phyloP scores from a whole-genome alignment of 192 early-diverging fungal species.

The Backusella macrospora region DNA sequence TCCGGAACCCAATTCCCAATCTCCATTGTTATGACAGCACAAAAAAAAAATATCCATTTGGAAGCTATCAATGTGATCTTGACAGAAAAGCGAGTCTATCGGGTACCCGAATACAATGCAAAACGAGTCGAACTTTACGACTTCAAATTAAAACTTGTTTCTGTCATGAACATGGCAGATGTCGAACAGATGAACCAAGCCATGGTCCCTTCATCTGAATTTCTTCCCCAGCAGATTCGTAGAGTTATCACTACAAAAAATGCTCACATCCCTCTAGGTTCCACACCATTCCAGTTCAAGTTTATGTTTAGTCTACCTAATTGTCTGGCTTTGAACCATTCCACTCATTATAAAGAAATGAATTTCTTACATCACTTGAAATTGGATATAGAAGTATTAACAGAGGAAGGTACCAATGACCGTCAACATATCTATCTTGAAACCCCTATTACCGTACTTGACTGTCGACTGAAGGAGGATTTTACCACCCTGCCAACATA shows the following conservation, averaged over 20 bases:
- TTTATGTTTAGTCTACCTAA: slow-evolving; percentile 39
- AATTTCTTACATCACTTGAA: slow-evolving; percentile 31
- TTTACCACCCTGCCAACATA: slow-evolving; percentile 37
- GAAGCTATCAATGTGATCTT: slow-evolving; percentile 31
- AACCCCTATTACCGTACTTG: slow-evolving; percentile 33
- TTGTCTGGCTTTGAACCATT: slow-evolving; percentile 34
- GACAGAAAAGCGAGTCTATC: slow-evolving; percentile 31
- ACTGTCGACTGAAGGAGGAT: slow-evolving; percentile 39
- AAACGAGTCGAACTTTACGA: slow-evolving; percentile 24
- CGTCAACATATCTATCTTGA: slow-evolving; percentile 31
- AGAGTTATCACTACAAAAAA: slow-evolving; percentile 23
- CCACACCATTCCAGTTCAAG: slow-evolving; percentile 24
- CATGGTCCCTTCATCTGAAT: neutral
- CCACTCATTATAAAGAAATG: slow-evolving; percentile 32
- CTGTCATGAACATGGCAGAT: slow-evolving; percentile 18
- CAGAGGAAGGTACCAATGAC: neutral
- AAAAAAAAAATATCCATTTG: slow-evolving; percentile 22
- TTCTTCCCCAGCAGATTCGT: slow-evolving; percentile 11
- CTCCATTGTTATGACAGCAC: slow-evolving; percentile 22
- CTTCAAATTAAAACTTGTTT: slow-evolving; percentile 19
- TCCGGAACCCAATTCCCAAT: slow-evolving; percentile 38
- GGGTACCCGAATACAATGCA: slow-evolving; percentile 31
- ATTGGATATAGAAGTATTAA: slow-evolving; percentile 29
- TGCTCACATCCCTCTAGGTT: slow-evolving; percentile 24
- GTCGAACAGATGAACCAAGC: neutral